A percentile compares a stretch with the other conserved stretches of the same genome.
phyloP scores from a whole-genome alignment of 257 asterid species.

The Ehretia macrophylla region DNA sequence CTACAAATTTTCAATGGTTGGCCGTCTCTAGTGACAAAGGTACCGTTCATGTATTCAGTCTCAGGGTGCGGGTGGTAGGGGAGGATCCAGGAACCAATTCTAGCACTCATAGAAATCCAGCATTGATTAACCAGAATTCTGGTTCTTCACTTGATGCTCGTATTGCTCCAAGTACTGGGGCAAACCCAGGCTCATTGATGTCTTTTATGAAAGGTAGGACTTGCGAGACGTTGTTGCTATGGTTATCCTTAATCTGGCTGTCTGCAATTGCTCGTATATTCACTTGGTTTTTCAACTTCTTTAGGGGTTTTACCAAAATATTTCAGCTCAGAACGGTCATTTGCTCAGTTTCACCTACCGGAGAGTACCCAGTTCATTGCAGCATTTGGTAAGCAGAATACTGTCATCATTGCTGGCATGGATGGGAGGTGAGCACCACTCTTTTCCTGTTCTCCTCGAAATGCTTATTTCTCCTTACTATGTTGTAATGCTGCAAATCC shows the following conservation, averaged over 20 bases:
- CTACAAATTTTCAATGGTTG: constrained; percentile 90
- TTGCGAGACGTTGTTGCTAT: background rate
- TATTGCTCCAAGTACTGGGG: constrained; percentile 57
- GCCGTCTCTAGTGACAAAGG: constrained; percentile 94
- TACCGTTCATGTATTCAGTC: constrained; percentile 87
- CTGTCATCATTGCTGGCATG: constrained; percentile 57
- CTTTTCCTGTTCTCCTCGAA: background rate
- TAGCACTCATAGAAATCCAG: constrained; percentile 37
- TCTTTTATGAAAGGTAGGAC: constrained; percentile 86
- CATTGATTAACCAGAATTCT: constrained; percentile 45
- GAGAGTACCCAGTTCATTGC: constrained; percentile 61
- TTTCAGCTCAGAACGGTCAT: constrained; percentile 98
- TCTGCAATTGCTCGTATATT: constrained; percentile 6
- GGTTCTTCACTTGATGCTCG: constrained; percentile 70
- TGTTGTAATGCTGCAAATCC: no score
- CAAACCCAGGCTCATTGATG: constrained; percentile 80
- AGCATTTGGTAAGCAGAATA: constrained; percentile 74
- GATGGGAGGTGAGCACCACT: constrained; percentile 70
- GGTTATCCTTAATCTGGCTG: background rate
- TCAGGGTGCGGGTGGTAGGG: constrained; percentile 72
- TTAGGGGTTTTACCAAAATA: constrained; percentile 88
- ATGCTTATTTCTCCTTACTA: no score
- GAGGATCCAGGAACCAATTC: constrained; percentile 51
- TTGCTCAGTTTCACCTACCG: constrained; percentile 86
- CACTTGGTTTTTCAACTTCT: constrained; percentile 12